Evolutionary conservation across 495 filamentous ascomycete genomes (phyloP).

Genomic region (Cudoniella acicularis): DNA sequence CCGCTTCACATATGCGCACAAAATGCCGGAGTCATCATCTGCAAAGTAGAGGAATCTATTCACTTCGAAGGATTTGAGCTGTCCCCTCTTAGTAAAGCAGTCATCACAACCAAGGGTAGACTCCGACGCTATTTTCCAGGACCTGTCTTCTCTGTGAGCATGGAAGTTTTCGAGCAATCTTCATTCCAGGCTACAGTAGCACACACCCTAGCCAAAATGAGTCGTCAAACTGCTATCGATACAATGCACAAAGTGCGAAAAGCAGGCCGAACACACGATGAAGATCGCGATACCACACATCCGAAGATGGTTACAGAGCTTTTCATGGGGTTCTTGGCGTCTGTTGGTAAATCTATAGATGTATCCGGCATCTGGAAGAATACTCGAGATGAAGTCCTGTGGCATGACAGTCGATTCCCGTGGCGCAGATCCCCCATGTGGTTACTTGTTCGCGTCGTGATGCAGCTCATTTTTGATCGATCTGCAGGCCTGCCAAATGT

Average conservation of each 20-base stretch:
- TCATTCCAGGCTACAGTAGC: constrained; percentile 37
- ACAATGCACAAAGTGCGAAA: constrained; percentile 41
- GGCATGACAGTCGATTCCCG: constrained; percentile 34
- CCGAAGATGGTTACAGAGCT: constrained; percentile 56
- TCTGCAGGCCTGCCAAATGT: constrained; percentile 11
- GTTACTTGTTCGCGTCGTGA: constrained; percentile 53
- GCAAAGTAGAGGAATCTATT: constrained; percentile 26
- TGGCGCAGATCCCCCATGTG: constrained; percentile 58
- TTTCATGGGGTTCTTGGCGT: constrained; percentile 43
- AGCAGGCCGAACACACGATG: constrained; percentile 30
- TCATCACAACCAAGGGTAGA: constrained; percentile 46
- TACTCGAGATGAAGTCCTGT: constrained; percentile 59
- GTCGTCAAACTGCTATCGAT: constrained; percentile 32
- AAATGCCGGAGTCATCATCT: constrained; percentile 57
- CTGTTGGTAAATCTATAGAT: constrained; percentile 32
- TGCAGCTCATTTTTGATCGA: constrained; percentile 40
- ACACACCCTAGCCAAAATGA: constrained; percentile 41
- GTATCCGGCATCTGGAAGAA: constrained; percentile 46
- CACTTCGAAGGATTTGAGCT: constrained; percentile 56
- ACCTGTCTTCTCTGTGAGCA: constrained; percentile 35
- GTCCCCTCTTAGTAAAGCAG: constrained; percentile 40
- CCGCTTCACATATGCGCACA: constrained; percentile 48
- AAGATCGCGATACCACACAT: constrained; percentile 49
- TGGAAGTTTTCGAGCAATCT: constrained; percentile 28
- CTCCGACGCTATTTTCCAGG: constrained; percentile 55